Evolutionary conservation across 2,329 filamentous ascomycete species (phyloP).

Genomic region (Aspergillus awamori): DNA sequence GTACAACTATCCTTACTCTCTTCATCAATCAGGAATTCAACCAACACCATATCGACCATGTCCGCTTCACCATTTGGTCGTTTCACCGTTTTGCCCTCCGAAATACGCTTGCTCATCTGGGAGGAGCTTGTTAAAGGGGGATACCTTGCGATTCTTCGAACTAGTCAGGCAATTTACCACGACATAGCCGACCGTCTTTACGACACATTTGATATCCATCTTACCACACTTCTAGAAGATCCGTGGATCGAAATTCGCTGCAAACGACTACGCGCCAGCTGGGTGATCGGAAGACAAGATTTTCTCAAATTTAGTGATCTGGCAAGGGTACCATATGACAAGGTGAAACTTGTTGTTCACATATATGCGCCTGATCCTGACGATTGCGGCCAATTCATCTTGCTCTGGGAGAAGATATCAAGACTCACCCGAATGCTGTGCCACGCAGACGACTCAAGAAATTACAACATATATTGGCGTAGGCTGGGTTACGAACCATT

Average conservation of each 20-base stretch:
- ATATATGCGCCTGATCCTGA: neutral
- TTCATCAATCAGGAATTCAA: too few species aligned
- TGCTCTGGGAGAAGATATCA: constrained; percentile 3
- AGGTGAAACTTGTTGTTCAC: neutral
- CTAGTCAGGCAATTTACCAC: constrained; percentile 11
- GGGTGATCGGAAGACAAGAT: neutral
- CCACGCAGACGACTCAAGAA: too few species aligned
- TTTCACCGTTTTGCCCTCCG: neutral
- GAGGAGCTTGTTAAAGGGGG: neutral
- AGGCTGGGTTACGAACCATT: too few species aligned
- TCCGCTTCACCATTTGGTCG: too few species aligned
- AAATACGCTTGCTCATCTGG: constrained; percentile 14
- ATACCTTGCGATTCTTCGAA: constrained; percentile 1
- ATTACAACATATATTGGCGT: too few species aligned
- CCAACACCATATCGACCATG: too few species aligned
- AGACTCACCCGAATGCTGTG: too few species aligned
- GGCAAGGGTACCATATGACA: neutral
- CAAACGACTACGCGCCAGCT: neutral
- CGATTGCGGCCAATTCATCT: neutral
- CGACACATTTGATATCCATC: constrained; percentile 10
- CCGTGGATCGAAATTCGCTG: constrained; percentile 2
- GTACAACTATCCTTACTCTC: too few species aligned
- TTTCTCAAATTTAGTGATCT: neutral
- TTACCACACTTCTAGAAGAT: neutral
- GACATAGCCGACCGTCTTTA: constrained; percentile 14